These are phyloP conservation scores for Penicillium sp. DNA, from an alignment of 2,329 filamentous ascomycete species.

Conservation along the genomic window DNA sequence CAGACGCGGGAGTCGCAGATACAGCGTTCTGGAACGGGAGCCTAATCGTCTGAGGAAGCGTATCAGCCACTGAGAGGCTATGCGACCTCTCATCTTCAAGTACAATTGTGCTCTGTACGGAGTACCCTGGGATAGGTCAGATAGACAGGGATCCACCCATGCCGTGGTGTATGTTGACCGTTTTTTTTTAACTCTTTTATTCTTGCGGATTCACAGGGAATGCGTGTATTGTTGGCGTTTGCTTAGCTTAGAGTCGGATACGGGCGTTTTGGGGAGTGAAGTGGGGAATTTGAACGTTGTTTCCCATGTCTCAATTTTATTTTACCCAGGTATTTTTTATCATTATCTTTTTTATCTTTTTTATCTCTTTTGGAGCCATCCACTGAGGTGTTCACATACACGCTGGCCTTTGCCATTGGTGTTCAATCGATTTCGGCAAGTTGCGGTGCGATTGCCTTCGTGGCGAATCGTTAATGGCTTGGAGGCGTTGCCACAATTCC, in stretches of 20 bases:
- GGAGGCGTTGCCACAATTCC: neutral
- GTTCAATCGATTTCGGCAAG: neutral
- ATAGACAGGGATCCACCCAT: neutral
- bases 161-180: neutral
- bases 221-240: neutral
- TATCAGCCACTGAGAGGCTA: slow-evolving; percentile 16
- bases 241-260: neutral
- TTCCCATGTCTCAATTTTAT: neutral
- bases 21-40: slow-evolving; percentile 24
- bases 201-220: neutral
- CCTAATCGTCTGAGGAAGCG: slow-evolving; percentile 28
- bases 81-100: slow-evolving; percentile 9
- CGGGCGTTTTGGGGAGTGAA: neutral
- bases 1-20: slow-evolving; percentile 21
- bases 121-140: neutral
- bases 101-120: neutral
- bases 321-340: neutral
- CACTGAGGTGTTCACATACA: neutral
- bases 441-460: slow-evolving; percentile 8
- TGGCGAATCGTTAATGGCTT: slow-evolving; percentile 10
- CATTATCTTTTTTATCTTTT: neutral
- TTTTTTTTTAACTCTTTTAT: neutral
- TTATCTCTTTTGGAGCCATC: neutral
- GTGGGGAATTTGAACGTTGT: neutral
- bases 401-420: neutral